A percentile compares a stretch with the other conserved stretches of the same genome.
Evolutionary conservation across 345 rosid species (phyloP).

Genomic region (Euphorbia peplus): DNA sequence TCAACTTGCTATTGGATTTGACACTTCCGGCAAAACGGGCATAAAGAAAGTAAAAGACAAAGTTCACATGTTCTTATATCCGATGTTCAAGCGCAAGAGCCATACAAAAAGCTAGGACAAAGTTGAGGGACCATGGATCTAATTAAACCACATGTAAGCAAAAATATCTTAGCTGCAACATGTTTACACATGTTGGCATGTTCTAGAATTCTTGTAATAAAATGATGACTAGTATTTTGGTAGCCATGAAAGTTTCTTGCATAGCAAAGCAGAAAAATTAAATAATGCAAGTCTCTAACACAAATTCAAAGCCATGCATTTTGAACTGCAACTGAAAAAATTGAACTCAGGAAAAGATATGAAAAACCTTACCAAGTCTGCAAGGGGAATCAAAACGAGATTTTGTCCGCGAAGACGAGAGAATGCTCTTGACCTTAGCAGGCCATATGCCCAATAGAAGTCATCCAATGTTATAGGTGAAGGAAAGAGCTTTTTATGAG

Average conservation of each 20-base stretch:
- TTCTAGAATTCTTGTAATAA: not conserved
- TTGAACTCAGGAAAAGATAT: not conserved
- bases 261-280: not conserved
- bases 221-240: not conserved
- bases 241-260: not conserved
- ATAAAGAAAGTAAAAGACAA: too few relatives aligned
- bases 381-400: slow-evolving; percentile 85
- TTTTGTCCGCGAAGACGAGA: slow-evolving; percentile 84
- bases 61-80: too few relatives aligned
- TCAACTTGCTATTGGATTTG: too few relatives aligned
- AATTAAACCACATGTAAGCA: too few relatives aligned
- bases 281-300: not conserved
- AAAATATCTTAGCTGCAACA: not conserved
- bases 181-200: not conserved
- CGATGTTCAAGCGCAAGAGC: too few relatives aligned
- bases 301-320: not conserved
- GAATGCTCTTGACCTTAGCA: slow-evolving; percentile 84
- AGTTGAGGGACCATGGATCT: too few relatives aligned
- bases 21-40: too few relatives aligned
- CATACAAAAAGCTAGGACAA: too few relatives aligned
- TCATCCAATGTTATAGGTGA: slow-evolving; percentile 56
- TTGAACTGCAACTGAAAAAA: slow-evolving; percentile 10
- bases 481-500: slow-evolving; percentile 64
- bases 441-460: slow-evolving; percentile 87
- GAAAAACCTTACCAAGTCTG: slow-evolving; percentile 63